These are phyloP conservation scores for Hanseniaspora valbyensis DNA, from an alignment of 805 yeast species.

Conservation along the genomic window DNA sequence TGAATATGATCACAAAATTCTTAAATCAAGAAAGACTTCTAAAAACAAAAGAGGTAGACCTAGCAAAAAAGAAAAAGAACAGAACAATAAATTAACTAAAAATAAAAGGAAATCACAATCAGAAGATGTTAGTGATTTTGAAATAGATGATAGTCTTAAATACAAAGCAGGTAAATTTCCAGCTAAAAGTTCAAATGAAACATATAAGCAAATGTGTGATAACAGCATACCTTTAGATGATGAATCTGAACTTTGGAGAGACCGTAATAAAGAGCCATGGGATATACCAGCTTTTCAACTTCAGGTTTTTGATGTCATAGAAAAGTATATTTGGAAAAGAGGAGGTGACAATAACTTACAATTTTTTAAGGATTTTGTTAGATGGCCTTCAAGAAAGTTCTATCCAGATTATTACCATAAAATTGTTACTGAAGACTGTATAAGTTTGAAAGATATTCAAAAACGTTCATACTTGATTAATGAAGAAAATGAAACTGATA, in stretches of 20 bases:
- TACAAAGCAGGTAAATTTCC: conserved; percentile 30
- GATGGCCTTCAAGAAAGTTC: conserved; percentile 58
- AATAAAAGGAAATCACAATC: neutral
- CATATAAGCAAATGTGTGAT: conserved; percentile 21
- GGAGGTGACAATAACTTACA: conserved; percentile 22
- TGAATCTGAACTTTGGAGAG: conserved; percentile 25
- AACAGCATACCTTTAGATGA: conserved; percentile 26
- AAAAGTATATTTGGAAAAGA: conserved; percentile 19
- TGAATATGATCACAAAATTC: neutral
- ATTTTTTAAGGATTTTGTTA: conserved; percentile 45
- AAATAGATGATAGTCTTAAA: conserved; percentile 16
- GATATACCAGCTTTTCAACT: conserved; percentile 27
- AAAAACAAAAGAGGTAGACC: conserved; percentile 9
- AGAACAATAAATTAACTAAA: neutral
- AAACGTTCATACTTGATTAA: conserved; percentile 27
- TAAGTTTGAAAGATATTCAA: conserved; percentile 58
- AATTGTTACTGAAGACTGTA: conserved; percentile 42
- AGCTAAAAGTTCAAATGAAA: conserved; percentile 16
- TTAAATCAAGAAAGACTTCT: neutral
- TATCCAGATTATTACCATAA: conserved; percentile 73
- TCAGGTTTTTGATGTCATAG: conserved; percentile 26
- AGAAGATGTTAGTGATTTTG: neutral
- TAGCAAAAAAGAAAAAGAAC: conserved; percentile 1
- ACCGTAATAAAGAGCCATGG: conserved; percentile 22
- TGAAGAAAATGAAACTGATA: conserved; percentile 26